A percentile compares a stretch with the other conserved stretches of the same genome.
phyloP scores from a whole-genome alignment of 495 filamentous ascomycete species.

The Daldinia grandis region DNA sequence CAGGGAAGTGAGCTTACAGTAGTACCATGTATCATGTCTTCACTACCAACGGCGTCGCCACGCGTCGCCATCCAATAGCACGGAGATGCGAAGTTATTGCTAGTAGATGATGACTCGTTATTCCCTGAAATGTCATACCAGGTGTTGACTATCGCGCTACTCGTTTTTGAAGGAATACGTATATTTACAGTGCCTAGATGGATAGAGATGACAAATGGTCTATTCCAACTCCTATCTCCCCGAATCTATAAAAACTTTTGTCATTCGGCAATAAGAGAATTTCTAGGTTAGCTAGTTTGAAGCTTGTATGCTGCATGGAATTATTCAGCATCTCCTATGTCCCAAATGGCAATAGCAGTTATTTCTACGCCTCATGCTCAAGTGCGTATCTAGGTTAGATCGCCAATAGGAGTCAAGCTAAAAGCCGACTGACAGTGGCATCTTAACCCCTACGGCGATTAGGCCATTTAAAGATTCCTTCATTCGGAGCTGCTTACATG shows the following conservation, averaged over 20 bases:
- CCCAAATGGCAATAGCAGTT: background rate
- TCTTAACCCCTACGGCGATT: conserved; percentile 1
- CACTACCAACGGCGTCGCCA: no score
- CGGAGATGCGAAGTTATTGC: background rate
- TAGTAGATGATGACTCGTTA: no score
- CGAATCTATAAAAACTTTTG: background rate
- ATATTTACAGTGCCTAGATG: background rate
- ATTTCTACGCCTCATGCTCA: background rate
- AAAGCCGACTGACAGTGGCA: background rate
- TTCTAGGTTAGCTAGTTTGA: background rate
- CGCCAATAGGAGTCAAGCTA: background rate
- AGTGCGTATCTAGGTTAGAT: background rate
- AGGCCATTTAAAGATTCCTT: background rate
- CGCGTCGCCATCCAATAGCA: no score
- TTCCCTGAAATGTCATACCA: no score
- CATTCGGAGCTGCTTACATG: background rate
- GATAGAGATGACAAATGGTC: background rate
- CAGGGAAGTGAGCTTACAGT: no score
- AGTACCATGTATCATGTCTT: no score
- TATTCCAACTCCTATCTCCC: background rate
- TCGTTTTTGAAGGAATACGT: background rate
- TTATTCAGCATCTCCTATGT: conserved; percentile 1
- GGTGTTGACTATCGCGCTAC: background rate
- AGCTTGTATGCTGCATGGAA: background rate
- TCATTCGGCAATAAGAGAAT: background rate